A percentile compares a stretch with the other conserved stretches of the same genome.
These are phyloP conservation scores for Trichoderma gamsii DNA, from an alignment of 495 filamentous ascomycete genomes.

Conservation along the genomic window DNA sequence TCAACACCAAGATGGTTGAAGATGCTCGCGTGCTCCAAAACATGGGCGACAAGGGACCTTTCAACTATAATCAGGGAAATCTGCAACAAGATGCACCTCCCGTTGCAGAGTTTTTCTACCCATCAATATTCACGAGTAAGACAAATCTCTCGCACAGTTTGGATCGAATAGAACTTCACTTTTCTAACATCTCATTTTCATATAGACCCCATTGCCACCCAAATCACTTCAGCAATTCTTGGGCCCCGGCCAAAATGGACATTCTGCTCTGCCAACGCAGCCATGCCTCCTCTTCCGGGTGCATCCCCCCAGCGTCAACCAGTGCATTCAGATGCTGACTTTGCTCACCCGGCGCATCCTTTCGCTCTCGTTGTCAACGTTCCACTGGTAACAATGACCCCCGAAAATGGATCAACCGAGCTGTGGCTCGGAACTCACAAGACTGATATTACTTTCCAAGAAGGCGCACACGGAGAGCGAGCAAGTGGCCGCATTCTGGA, in stretches of 20 bases:
- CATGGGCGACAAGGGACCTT: neutral
- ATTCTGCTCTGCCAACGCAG: conserved; percentile 14
- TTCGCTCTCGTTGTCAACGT: conserved; percentile 29
- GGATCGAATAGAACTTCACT: neutral
- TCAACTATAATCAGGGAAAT: conserved; percentile 4
- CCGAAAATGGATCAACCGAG: conserved; percentile 38
- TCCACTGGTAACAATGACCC: conserved; percentile 24
- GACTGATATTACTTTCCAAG: conserved; percentile 22
- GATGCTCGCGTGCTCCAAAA: conserved; percentile 7
- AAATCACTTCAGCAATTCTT: conserved; percentile 9
- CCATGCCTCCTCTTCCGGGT: conserved; percentile 7
- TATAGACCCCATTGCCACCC: neutral
- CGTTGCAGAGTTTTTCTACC: neutral
- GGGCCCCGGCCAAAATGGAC: conserved; percentile 10
- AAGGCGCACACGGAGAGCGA: conserved; percentile 22
- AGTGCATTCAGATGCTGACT: conserved; percentile 17
- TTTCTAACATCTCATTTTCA: neutral
- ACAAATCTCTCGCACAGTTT: neutral
- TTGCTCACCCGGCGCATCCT: conserved; percentile 26
- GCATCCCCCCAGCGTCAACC: conserved; percentile 11
- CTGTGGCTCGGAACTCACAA: conserved; percentile 40
- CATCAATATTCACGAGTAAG: conserved; percentile 1
- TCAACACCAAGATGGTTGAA: conserved; percentile 16
- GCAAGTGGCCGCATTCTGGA: conserved; percentile 21
- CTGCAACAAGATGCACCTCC: conserved; percentile 10